A percentile compares a stretch with the other conserved stretches of the same genome.
Evolutionary conservation across 2,329 filamentous ascomycete genomes (phyloP).

Genomic region (Fusarium sp.): DNA sequence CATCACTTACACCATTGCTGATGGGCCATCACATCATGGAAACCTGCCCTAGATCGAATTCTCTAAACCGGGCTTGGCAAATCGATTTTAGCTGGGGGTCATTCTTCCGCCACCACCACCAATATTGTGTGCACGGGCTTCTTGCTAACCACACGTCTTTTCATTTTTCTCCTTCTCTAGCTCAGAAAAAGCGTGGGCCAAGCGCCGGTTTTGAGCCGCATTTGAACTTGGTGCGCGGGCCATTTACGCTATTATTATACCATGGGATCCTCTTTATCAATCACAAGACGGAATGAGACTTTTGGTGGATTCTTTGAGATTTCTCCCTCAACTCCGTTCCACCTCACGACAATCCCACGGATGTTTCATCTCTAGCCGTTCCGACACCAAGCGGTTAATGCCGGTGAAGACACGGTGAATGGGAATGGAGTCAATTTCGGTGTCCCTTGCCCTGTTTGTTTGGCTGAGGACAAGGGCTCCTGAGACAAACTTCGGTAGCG

Average conservation of each 20-base stretch:
- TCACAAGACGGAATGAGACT: constrained; percentile 38
- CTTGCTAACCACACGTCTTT: constrained; percentile 22
- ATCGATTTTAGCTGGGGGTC: constrained; percentile 20
- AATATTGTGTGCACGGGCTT: constrained; percentile 16
- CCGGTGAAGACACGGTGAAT: constrained; percentile 16
- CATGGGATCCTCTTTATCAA: constrained; percentile 40
- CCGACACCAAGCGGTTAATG: constrained; percentile 34
- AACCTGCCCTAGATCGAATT: constrained; percentile 2
- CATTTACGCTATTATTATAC: constrained; percentile 45
- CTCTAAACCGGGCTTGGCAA: constrained; percentile 14
- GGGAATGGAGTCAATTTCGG: constrained; percentile 9
- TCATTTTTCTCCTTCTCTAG: constrained; percentile 18
- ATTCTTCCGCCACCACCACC: background rate
- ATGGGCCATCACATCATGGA: constrained; percentile 14
- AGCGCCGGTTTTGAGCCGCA: constrained; percentile 39
- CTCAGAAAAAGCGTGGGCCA: constrained; percentile 15
- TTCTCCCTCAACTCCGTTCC: constrained; percentile 24
- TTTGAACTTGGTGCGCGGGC: constrained; percentile 34
- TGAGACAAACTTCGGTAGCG: constrained; percentile 23
- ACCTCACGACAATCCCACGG: constrained; percentile 30
- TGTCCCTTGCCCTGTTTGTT: background rate
- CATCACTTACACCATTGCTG: constrained; percentile 28
- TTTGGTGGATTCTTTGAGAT: constrained; percentile 28
- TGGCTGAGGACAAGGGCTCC: constrained; percentile 9
- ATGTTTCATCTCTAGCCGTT: constrained; percentile 8